phyloP scores from a whole-genome alignment of 2,329 filamentous ascomycete species.

The Diaporthe amygdali region DNA sequence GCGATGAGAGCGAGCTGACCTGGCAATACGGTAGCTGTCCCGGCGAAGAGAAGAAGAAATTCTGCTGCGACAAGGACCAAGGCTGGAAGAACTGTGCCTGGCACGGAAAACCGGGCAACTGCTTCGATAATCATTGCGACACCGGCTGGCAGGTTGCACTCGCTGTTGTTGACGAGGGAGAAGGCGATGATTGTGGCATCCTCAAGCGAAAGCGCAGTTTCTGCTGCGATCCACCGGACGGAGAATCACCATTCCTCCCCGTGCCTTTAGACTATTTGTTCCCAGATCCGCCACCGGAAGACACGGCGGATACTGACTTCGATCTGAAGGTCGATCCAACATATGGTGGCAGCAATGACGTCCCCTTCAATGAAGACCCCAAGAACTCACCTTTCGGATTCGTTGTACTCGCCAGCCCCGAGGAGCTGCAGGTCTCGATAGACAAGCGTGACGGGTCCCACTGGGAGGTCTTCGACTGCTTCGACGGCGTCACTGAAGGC shows the following conservation, averaged over 20 bases:
- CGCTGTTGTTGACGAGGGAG: slow-evolving; percentile 33
- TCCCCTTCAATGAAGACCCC: slow-evolving; percentile 29
- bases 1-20: slow-evolving; percentile 30
- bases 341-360: too few species aligned
- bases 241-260: slow-evolving; percentile 39
- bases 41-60: slow-evolving; percentile 35
- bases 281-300: slow-evolving; percentile 35
- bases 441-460: slow-evolving; percentile 49
- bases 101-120: slow-evolving; percentile 40
- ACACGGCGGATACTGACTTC: slow-evolving; percentile 36
- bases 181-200: slow-evolving; percentile 30
- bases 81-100: slow-evolving; percentile 42
- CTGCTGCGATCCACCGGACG: slow-evolving; percentile 38
- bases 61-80: too few species aligned
- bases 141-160: slow-evolving; percentile 33
- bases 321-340: slow-evolving; percentile 34
- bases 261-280: slow-evolving; percentile 43
- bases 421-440: slow-evolving; percentile 38
- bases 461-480: slow-evolving; percentile 48
- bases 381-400: slow-evolving; percentile 40
- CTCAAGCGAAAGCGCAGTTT: slow-evolving; percentile 33
- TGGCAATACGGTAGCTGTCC: slow-evolving; percentile 31
- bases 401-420: slow-evolving; percentile 37
- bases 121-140: slow-evolving; percentile 39
- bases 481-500: slow-evolving; percentile 32